Evolutionary conservation across 2,329 filamentous ascomycete genomes (phyloP).

Genomic region (Pseudopithomyces maydicus): DNA sequence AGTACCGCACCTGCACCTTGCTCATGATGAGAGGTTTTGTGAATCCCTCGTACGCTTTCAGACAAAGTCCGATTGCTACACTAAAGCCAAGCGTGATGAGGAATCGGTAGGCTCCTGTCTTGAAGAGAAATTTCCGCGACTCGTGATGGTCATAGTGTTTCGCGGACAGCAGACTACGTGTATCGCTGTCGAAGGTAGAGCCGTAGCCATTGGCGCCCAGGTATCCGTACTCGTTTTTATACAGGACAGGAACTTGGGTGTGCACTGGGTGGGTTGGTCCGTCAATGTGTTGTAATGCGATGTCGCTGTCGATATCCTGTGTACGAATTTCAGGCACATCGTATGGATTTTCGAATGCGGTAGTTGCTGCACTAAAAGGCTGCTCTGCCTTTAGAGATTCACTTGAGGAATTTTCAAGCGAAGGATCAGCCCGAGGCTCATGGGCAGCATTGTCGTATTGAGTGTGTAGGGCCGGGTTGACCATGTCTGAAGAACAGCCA

Average conservation of each 20-base stretch:
- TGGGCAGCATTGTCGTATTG: neutral
- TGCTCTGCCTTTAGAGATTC: neutral
- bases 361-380: neutral
- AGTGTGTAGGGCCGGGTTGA: neutral
- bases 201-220: constrained; percentile 15
- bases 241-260: constrained; percentile 21
- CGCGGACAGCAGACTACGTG: constrained; percentile 22
- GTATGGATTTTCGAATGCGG: constrained; percentile 18
- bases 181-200: constrained; percentile 26
- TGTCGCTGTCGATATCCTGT: constrained; percentile 26
- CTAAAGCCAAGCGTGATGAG: constrained; percentile 38
- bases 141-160: constrained; percentile 41
- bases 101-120: constrained; percentile 30
- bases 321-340: constrained; percentile 17
- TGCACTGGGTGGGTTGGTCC: constrained; percentile 18
- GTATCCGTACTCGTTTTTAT: constrained; percentile 25
- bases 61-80: constrained; percentile 29
- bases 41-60: constrained; percentile 40
- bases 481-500: neutral
- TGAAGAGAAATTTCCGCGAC: constrained; percentile 33
- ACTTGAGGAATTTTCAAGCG: neutral
- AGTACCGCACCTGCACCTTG: constrained; percentile 33
- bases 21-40: constrained; percentile 25
- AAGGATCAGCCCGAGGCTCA: neutral
- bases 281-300: constrained; percentile 29